Conservation (phyloP, 345 rosid genomes). For the Kernera saxatilis region DNA sequence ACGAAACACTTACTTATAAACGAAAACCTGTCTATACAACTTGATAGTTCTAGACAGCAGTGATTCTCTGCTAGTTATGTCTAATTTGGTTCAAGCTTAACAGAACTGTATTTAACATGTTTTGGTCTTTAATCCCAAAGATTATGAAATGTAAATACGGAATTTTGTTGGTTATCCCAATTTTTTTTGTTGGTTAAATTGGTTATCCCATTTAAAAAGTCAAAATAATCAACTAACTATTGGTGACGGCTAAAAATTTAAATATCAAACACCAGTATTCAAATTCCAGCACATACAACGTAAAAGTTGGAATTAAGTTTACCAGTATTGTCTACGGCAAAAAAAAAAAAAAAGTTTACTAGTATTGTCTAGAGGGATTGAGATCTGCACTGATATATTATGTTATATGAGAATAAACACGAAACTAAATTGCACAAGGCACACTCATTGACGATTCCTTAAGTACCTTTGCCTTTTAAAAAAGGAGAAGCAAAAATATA, state of each 20-base stretch:
- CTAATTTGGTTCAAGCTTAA: not conserved
- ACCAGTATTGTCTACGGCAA: too few species aligned
- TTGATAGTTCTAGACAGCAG: not conserved
- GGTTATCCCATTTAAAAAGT: not conserved
- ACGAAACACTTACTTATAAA: not conserved
- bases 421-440: slow-evolving; percentile 18
- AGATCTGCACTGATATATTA: not conserved
- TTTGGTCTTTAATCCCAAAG: not conserved
- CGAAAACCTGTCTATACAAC: not conserved
- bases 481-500: not conserved
- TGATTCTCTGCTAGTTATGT: not conserved
- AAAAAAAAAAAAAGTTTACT: too few species aligned
- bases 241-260: too few species aligned
- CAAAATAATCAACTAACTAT: too few species aligned
- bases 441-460: slow-evolving; percentile 23
- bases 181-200: too few species aligned
- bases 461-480: slow-evolving; percentile 11
- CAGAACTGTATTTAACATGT: not conserved
- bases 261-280: not conserved
- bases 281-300: not conserved
- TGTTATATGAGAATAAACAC: slow-evolving; percentile 1
- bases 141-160: not conserved
- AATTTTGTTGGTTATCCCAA: not conserved
- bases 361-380: not conserved
- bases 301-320: not conserved